phyloP scores from a whole-genome alignment of 2,329 filamentous ascomycete species.

The Zasmidium angulare region DNA sequence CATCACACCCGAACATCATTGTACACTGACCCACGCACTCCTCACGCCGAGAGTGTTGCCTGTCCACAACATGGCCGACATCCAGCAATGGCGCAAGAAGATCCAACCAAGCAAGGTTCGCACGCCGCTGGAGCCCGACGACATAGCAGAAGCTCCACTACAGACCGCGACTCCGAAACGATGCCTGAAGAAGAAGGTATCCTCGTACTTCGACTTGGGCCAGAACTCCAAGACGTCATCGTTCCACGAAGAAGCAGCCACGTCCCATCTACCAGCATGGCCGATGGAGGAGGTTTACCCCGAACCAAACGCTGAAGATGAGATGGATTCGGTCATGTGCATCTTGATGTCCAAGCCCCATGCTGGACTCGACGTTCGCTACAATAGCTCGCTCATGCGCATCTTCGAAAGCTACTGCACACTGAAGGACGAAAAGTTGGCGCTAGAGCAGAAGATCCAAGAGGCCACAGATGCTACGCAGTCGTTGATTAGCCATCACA shows the following conservation, averaged over 20 bases:
- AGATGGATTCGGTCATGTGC: constrained; percentile 35
- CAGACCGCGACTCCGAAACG: constrained; percentile 33
- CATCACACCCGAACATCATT: not conserved
- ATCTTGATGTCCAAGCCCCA: constrained; percentile 32
- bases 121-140: constrained; percentile 33
- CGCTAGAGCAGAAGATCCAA: constrained; percentile 30
- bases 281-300: constrained; percentile 28
- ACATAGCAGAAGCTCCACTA: constrained; percentile 29
- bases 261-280: constrained; percentile 29
- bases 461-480: constrained; percentile 27
- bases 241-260: constrained; percentile 21
- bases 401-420: constrained; percentile 45
- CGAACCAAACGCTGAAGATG: constrained; percentile 28
- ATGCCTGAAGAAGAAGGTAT: constrained; percentile 40
- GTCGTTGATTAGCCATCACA: constrained; percentile 24
- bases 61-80: constrained; percentile 32
- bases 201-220: constrained; percentile 39
- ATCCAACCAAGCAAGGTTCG: constrained; percentile 34
- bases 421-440: constrained; percentile 36
- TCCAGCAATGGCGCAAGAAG: constrained; percentile 37
- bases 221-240: constrained; percentile 19
- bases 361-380: constrained; percentile 27
- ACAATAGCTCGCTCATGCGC: constrained; percentile 42
- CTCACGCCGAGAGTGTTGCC: no score
- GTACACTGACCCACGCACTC: no score